Evolutionary conservation across 2,329 filamentous ascomycete genomes (phyloP).

Genomic region (Gaeumannomyces sp.): DNA sequence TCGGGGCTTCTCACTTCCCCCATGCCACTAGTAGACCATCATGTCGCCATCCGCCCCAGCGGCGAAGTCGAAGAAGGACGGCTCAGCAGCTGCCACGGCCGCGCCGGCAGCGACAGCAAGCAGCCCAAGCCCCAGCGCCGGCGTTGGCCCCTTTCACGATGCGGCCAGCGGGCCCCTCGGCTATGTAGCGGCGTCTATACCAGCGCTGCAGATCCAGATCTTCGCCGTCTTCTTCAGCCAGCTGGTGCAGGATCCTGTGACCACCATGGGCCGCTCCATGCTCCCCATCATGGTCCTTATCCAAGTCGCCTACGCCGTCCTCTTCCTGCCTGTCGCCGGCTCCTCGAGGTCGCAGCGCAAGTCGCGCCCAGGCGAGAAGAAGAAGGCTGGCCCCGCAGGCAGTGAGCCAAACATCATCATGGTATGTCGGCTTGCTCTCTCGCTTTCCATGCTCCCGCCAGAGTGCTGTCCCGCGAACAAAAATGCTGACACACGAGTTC

Average conservation of each 20-base stretch:
- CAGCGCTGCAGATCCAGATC: constrained; percentile 21
- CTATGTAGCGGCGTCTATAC: constrained; percentile 21
- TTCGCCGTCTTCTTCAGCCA: constrained; percentile 22
- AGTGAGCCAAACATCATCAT: constrained; percentile 38
- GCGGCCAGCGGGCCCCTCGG: not conserved
- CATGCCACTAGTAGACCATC: constrained; percentile 26
- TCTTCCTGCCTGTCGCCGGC: constrained; percentile 58
- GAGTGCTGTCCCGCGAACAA: not conserved
- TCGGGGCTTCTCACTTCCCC: not conserved
- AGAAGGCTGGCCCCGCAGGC: constrained; percentile 30
- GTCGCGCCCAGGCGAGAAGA: constrained; percentile 48
- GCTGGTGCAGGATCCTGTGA: constrained; percentile 26
- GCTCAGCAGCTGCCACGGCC: constrained; percentile 3
- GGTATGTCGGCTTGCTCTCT: constrained; percentile 29
- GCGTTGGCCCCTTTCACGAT: constrained; percentile 9
- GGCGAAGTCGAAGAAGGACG: constrained; percentile 14
- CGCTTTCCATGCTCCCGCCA: not conserved
- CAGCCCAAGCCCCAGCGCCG: constrained; percentile 1
- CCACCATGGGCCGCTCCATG: constrained; percentile 21
- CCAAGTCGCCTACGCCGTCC: constrained; percentile 45
- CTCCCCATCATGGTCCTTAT: constrained; percentile 25
- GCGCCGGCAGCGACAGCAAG: constrained; percentile 5
- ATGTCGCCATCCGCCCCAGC: constrained; percentile 21
- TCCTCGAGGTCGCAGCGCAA: constrained; percentile 41
- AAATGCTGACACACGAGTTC: constrained; percentile 10